phyloP scores from a whole-genome alignment of 768 basidiomycete species.

The Mycena chlorophos region DNA sequence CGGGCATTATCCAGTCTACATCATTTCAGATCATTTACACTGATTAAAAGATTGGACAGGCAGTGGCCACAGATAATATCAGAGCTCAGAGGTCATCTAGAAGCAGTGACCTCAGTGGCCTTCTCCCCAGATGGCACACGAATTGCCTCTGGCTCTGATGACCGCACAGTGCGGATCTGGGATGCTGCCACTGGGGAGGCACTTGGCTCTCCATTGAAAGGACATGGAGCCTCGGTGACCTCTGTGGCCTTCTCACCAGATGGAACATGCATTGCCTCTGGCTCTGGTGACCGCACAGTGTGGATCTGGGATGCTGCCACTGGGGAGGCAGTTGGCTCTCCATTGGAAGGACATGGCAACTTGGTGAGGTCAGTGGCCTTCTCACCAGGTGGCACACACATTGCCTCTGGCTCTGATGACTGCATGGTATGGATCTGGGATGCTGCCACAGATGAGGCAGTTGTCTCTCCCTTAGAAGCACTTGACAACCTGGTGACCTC shows the following conservation, averaged over 20 bases:
- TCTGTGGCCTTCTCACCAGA: not conserved
- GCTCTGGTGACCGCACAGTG: not conserved
- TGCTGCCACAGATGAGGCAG: too few species aligned
- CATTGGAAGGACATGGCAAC: not conserved
- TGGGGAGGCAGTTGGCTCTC: not conserved
- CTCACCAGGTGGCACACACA: constrained; percentile 2
- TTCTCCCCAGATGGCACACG: not conserved
- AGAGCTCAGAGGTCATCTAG: not conserved
- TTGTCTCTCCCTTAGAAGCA: too few species aligned
- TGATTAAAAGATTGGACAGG: not conserved
- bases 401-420: constrained; percentile 3
- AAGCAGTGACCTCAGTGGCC: not conserved
- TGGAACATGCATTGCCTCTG: not conserved
- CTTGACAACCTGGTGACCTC: too few species aligned
- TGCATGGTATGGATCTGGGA: not conserved
- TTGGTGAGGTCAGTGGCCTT: not conserved
- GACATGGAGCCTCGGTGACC: not conserved
- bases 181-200: not conserved
- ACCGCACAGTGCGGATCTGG: not conserved
- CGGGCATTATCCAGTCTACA: not conserved
- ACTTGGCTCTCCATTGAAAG: not conserved
- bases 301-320: not conserved
- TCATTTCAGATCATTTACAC: not conserved
- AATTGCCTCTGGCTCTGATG: not conserved
- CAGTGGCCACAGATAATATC: not conserved